Conservation (phyloP, 2,329 filamentous ascomycete genomes). For the Fusarium sp. region DNA sequence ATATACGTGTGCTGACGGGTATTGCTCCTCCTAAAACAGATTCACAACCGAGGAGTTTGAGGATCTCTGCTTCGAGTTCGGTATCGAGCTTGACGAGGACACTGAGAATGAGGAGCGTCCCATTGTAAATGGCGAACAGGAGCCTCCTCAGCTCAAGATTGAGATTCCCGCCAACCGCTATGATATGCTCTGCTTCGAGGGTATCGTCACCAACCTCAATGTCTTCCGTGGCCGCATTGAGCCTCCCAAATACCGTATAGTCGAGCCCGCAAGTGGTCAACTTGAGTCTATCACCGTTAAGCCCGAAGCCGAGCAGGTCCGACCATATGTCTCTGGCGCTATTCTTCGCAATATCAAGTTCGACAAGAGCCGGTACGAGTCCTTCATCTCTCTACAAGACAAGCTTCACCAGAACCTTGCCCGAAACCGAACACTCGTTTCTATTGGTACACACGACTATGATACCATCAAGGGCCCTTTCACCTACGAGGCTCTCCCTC, state of each 20-base stretch:
- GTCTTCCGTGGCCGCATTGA: slow-evolving; percentile 85
- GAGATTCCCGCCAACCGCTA: slow-evolving; percentile 96
- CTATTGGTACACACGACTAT: slow-evolving; percentile 96
- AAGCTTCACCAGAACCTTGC: slow-evolving; percentile 98
- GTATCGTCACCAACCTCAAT: slow-evolving; percentile 94
- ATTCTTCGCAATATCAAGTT: slow-evolving; percentile 93
- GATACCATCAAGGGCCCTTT: slow-evolving; percentile 95
- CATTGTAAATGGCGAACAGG: slow-evolving; percentile 81
- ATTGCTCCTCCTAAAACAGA: slow-evolving; percentile 56
- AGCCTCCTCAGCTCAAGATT: slow-evolving; percentile 94
- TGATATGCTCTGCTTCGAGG: slow-evolving; percentile 97
- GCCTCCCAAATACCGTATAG: slow-evolving; percentile 83
- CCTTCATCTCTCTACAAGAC: slow-evolving; percentile 97
- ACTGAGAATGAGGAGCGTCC: slow-evolving; percentile 82
- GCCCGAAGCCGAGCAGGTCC: slow-evolving; percentile 79
- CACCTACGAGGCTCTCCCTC: slow-evolving; percentile 92
- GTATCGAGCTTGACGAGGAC: slow-evolving; percentile 98
- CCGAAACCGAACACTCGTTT: slow-evolving; percentile 91
- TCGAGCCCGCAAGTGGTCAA: slow-evolving; percentile 77
- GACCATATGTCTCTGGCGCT: slow-evolving; percentile 89
- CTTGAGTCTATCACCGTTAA: slow-evolving; percentile 84
- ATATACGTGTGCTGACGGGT: slow-evolving; percentile 35
- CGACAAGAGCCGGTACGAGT: slow-evolving; percentile 90
- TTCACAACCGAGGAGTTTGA: slow-evolving; percentile 96
- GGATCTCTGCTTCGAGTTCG: slow-evolving; percentile 97